These are phyloP conservation scores for Triticum timopheevii DNA, from an alignment of 176 grass and related monocot species.

Conservation along the genomic window DNA sequence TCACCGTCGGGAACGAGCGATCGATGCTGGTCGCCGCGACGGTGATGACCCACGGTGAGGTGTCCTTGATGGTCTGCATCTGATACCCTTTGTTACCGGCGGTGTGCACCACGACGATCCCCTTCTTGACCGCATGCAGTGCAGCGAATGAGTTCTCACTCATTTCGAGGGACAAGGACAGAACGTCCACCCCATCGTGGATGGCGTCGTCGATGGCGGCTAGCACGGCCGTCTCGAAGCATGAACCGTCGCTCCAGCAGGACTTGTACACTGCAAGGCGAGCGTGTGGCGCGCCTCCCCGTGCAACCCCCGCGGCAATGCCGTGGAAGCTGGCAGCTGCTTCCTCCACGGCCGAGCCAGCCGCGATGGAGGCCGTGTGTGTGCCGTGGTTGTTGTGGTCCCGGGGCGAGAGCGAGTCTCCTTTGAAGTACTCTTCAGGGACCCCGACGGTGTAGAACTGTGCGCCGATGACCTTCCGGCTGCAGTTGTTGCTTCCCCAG, in stretches of 20 bases:
- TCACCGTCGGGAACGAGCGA: conserved; percentile 12
- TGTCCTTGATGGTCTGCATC: neutral
- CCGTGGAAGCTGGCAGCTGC: conserved; percentile 7
- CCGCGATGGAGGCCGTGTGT: conserved; percentile 38
- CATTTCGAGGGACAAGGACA: no score
- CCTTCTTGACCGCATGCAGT: conserved; percentile 15
- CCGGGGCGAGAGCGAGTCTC: neutral
- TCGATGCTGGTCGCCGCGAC: conserved; percentile 27
- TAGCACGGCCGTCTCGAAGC: no score
- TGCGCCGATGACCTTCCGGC: no score
- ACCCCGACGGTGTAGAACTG: no score
- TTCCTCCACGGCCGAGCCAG: neutral
- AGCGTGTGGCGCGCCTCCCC: conserved; percentile 1
- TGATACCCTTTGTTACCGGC: neutral
- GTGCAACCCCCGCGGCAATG: neutral
- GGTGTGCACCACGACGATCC: neutral
- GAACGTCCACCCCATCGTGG: no score
- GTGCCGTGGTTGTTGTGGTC: neutral
- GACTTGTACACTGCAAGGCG: conserved; percentile 25
- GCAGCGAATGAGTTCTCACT: conserved; percentile 14
- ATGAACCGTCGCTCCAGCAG: no score
- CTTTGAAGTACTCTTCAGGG: neutral
- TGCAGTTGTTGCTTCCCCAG: no score
- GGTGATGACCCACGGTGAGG: conserved; percentile 37
- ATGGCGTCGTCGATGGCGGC: no score